Evolutionary conservation across 495 filamentous ascomycete species (phyloP).

Genomic region (Letharia lupina): DNA sequence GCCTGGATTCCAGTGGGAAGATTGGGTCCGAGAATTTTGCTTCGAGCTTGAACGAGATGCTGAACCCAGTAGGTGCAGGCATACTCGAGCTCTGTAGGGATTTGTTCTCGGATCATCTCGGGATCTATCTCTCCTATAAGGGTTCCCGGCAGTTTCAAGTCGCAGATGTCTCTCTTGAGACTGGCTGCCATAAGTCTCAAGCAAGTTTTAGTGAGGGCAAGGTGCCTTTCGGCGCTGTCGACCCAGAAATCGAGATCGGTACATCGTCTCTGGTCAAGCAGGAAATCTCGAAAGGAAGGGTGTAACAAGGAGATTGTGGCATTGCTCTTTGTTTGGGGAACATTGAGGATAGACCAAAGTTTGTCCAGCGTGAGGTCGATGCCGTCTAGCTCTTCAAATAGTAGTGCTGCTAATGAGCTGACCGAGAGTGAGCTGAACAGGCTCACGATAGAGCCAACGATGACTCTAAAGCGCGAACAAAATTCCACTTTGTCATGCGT

Average conservation of each 20-base stretch:
- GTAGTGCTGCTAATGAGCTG: too few species aligned
- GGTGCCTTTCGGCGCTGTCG: conserved; percentile 30
- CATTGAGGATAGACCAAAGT: neutral
- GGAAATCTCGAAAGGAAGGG: conserved; percentile 43
- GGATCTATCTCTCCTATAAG: neutral
- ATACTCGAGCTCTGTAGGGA: neutral
- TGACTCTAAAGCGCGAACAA: too few species aligned
- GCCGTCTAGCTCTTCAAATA: too few species aligned
- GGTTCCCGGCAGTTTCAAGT: neutral
- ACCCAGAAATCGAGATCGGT: conserved; percentile 30
- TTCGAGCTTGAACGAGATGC: neutral
- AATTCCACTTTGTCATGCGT: too few species aligned
- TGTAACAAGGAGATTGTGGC: conserved; percentile 25
- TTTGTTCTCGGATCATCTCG: neutral
- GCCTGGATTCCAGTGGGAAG: too few species aligned
- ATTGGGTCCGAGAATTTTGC: too few species aligned
- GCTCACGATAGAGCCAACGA: too few species aligned
- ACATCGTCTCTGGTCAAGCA: conserved; percentile 32
- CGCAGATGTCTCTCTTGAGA: neutral
- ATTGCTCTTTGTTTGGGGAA: neutral
- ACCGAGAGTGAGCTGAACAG: too few species aligned
- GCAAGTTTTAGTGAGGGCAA: conserved; percentile 28
- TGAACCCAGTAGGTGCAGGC: neutral
- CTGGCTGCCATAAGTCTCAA: conserved; percentile 26
- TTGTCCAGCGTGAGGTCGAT: too few species aligned